Percentiles rank a stretch among this genome's conserved stretches.
These are phyloP conservation scores for Scheffersomyces stambukii DNA, from an alignment of 1,139 yeast genomes.

Conservation along the genomic window DNA sequence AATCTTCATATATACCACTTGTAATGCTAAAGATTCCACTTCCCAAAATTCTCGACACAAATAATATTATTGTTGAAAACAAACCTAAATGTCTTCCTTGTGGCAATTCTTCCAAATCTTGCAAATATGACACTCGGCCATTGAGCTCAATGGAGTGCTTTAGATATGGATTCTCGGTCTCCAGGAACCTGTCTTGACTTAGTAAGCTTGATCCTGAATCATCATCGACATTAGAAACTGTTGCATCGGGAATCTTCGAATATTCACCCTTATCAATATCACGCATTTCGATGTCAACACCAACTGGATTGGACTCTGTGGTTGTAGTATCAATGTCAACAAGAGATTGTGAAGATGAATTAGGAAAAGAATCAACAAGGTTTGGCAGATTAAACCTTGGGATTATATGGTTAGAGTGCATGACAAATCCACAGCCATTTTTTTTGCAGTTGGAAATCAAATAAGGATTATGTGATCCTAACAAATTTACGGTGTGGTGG, in stretches of 20 bases:
- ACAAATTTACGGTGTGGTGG: too few species aligned
- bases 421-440: too few species aligned
- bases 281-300: conserved; percentile 10
- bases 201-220: too few species aligned
- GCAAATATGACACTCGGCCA: conserved; percentile 14
- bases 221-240: neutral
- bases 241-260: conserved; percentile 3
- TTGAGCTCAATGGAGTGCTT: conserved; percentile 3
- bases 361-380: too few species aligned
- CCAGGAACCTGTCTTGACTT: too few species aligned
- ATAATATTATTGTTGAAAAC: conserved; percentile 59
- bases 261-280: conserved; percentile 11
- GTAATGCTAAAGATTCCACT: conserved; percentile 76
- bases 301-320: too few species aligned
- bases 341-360: too few species aligned
- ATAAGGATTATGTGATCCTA: too few species aligned
- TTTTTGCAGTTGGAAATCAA: too few species aligned
- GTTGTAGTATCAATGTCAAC: too few species aligned
- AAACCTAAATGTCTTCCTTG: conserved; percentile 73
- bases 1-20: conserved; percentile 59
- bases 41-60: conserved; percentile 68
- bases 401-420: too few species aligned
- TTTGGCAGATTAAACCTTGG: too few species aligned
- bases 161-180: conserved; percentile 3
- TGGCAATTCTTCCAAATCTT: conserved; percentile 53